Evolutionary conservation across 169 alveolate genomes (phyloP), one percentile per base, ranked within the genome.

Genomic region (Eimeria tenella): DNA sequence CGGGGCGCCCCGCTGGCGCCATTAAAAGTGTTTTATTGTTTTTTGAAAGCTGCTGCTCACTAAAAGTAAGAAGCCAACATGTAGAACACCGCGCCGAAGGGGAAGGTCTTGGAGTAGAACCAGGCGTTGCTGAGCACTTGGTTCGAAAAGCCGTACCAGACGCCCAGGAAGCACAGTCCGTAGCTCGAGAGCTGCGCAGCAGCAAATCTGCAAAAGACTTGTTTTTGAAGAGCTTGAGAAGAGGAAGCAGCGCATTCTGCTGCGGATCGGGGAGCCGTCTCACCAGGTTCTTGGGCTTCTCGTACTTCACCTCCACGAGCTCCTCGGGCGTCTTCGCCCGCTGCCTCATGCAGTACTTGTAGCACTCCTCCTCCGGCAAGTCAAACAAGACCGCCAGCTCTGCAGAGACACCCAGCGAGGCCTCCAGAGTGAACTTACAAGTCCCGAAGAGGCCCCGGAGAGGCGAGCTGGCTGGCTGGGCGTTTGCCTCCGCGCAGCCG

Each of bases 41-140:
- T 63, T 42, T 90, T 31, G 52, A 90, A 25, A 75, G 71, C 74
- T 50, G 70, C 53, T 55, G 86, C 97, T 90, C 79, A 96, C 97
- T 97, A 97, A 94, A 96, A 97, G 97, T 97, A 96, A 5, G 98
- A 96, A 8, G 98, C 98, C 84, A 97, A 96, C 98, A 97, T 96
- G 95, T 97, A 97, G 94, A 97, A 97, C 21, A 97, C 98, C 8
- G 98, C 97, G 68, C 98, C 98, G 93, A 97, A 97, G 19, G 98
- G 98, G 63, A 97, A 95, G 4, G 98, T 97, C 89, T 97, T 97
- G 4, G 98, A 97, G 52, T 97, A 95, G 87, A 97, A 97, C 98
- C 98, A 97, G 8, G 98, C 98, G 93, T 97, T 97, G 91, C 98
- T 96, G 93, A 97, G 93, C 7, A 97, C 98, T 15, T 97, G 95